Percentiles rank a stretch among this genome's conserved stretches.
Evolutionary conservation across 805 yeast species (phyloP).

Genomic region (Wickerhamiella dianesei): DNA sequence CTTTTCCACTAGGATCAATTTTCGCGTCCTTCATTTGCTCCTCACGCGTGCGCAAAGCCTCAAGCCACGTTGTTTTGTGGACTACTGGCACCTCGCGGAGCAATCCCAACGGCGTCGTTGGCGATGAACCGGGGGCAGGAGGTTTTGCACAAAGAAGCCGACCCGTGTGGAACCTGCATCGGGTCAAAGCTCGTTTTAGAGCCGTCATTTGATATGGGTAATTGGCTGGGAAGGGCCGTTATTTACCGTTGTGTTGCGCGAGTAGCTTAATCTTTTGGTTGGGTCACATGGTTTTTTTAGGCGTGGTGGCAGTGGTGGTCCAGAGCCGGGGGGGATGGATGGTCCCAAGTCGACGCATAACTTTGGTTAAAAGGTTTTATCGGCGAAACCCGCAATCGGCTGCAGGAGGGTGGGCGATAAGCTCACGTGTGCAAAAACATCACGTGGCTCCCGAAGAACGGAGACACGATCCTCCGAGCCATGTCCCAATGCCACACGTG

Average conservation of each 20-base stretch:
- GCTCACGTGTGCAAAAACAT: no score
- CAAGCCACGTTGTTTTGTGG: slow-evolving; percentile 65
- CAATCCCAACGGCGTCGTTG: slow-evolving; percentile 2
- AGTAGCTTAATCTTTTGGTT: not conserved
- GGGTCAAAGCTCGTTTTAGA: not conserved
- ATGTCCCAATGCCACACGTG: no score
- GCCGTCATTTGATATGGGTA: no score
- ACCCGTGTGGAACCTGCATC: not conserved
- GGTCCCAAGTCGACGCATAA: no score
- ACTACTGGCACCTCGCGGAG: slow-evolving; percentile 27
- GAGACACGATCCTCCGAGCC: no score
- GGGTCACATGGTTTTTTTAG: not conserved
- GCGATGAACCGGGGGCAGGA: not conserved
- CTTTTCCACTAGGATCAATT: slow-evolving; percentile 18
- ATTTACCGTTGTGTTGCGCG: not conserved
- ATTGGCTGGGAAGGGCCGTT: not conserved
- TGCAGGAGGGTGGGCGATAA: no score
- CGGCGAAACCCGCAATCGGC: no score
- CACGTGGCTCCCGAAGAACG: no score
- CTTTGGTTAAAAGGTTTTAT: no score
- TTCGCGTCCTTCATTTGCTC: slow-evolving; percentile 54
- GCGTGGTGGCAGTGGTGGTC: no score
- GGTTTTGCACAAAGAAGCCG: not conserved
- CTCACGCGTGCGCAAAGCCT: slow-evolving; percentile 62
- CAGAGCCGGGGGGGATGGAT: no score